These are phyloP conservation scores for Gymnopus androsaceus DNA, from an alignment of 1,284 basidiomycete species.

Conservation along the genomic window DNA sequence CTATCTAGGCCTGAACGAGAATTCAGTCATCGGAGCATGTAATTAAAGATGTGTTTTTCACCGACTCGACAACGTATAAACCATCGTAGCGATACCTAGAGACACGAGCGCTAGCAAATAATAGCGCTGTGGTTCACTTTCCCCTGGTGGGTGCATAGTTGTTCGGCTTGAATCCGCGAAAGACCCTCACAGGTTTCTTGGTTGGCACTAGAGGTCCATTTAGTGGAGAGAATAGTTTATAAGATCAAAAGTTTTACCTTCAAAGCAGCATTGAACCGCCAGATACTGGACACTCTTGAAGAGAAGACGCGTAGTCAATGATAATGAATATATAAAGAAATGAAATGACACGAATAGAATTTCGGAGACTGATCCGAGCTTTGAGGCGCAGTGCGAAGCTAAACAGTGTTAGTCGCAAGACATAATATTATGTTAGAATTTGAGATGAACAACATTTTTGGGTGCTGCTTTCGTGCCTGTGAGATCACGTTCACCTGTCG, in stretches of 20 bases:
- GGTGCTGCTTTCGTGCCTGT: constrained; percentile 76
- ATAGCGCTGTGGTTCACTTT: constrained; percentile 28
- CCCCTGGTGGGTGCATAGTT: constrained; percentile 73
- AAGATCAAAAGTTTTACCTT: constrained; percentile 47
- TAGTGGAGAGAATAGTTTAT: too few relatives aligned
- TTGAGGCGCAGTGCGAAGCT: constrained; percentile 85
- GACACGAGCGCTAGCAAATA: neutral
- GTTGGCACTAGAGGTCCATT: constrained; percentile 63
- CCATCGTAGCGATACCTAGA: constrained; percentile 83
- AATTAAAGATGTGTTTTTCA: too few relatives aligned
- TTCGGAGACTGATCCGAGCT: constrained; percentile 77
- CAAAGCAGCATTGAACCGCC: constrained; percentile 68
- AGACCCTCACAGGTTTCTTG: constrained; percentile 77
- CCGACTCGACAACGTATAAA: constrained; percentile 66
- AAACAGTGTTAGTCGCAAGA: neutral
- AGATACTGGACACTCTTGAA: too few relatives aligned
- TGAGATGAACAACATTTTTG: constrained; percentile 71
- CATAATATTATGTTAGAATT: too few relatives aligned
- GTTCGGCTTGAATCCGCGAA: constrained; percentile 74
- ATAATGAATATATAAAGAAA: neutral
- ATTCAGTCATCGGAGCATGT: neutral
- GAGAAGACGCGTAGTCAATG: constrained; percentile 9
- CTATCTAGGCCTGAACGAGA: constrained; percentile 64
- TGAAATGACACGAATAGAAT: constrained; percentile 43
- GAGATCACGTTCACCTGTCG: constrained; percentile 73